Percentiles rank a stretch among this genome's conserved stretches.
Evolutionary conservation across 305 asterid genomes (phyloP).

Genomic region (Salvia sclarea): DNA sequence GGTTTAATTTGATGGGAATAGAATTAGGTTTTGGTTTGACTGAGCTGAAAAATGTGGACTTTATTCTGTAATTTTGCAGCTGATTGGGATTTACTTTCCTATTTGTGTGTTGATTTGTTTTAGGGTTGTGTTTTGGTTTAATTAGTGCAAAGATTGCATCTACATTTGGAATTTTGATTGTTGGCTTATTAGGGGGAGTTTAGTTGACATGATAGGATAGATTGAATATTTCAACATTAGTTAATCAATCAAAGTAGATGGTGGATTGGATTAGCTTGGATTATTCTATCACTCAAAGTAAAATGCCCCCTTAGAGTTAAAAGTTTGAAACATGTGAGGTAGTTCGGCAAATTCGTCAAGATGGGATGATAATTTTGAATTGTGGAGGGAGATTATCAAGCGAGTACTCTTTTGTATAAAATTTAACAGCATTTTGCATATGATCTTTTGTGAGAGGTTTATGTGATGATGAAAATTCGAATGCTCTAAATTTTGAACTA

Average conservation of each 20-base stretch:
- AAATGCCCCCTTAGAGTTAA: too few relatives aligned
- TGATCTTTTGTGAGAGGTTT: slow-evolving; percentile 4
- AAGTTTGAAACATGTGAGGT: not conserved
- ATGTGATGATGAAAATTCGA: slow-evolving; percentile 1
- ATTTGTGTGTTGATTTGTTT: not conserved
- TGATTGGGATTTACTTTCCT: not conserved
- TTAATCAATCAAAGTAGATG: too few relatives aligned
- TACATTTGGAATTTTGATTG: slow-evolving; percentile 1
- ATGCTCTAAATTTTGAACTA: not conserved
- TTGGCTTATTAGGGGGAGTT: too few relatives aligned
- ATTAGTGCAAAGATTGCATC: slow-evolving; percentile 10
- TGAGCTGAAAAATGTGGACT: slow-evolving; percentile 21
- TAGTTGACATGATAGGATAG: too few relatives aligned
- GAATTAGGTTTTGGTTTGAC: slow-evolving; percentile 19
- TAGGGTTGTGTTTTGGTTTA: not conserved
- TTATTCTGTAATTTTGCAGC: slow-evolving; percentile 5
- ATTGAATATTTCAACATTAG: too few relatives aligned
- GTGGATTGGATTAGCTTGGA: too few relatives aligned
- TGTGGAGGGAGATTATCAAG: not conserved
- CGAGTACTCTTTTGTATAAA: slow-evolving; percentile 1
- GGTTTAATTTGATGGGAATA: not conserved
- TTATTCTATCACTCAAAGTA: too few relatives aligned
- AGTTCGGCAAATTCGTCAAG: not conserved
- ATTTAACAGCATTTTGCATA: not conserved
- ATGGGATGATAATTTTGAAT: not conserved